Evolutionary conservation across 352 stramenopile species (phyloP), one percentile per base, ranked within the genome.

Genomic region (Phytophthora brassicae): DNA sequence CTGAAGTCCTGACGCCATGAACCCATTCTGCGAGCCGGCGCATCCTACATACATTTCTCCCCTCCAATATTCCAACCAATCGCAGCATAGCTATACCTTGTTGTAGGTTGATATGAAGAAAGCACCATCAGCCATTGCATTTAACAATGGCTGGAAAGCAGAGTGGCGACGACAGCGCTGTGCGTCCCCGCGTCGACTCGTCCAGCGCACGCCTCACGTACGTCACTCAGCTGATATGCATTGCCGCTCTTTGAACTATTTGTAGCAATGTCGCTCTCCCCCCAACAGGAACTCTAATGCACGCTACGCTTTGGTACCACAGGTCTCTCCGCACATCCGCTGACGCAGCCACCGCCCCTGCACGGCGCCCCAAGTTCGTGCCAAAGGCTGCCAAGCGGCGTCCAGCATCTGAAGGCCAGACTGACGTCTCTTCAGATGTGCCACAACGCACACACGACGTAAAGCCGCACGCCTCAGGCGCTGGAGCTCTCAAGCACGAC

Each of bases 341-440:
- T 1, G 72, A 80, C 28, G 49, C 70, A 1, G 46, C 72, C 20
- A 49, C 45, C n/a, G 72, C 69, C 2, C 60, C 75, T 45, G 63
- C 74, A 14, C 80, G 83, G 11, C 77, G 81, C 19, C 83, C 80
- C 38, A 92, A 93, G 75, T 93, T 93, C 57, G 79, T 91, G 4
- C 84, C 84, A 5, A 93, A 91, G 62, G 81, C 79, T 39, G 73
- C 75, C 2, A 86, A 86, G 53, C 78, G 84, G 24, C 82, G 81
- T 44, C 47, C 80, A 24, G 60, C 31, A 14, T 35, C 60, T 11
- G 72, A 86, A 43, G 68, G 49, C 6, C 54, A 47, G 16, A 53
- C 31, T 1, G 68, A 77, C n/a, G 53, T 33, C 4, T 36, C 20
- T 6, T 14, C 41, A 3, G 12, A 43, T 35, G 19, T 33, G 8